These are phyloP conservation scores for Acanthamoeba healyi DNA, from an alignment of 208 protist genomes.

Conservation along the genomic window DNA sequence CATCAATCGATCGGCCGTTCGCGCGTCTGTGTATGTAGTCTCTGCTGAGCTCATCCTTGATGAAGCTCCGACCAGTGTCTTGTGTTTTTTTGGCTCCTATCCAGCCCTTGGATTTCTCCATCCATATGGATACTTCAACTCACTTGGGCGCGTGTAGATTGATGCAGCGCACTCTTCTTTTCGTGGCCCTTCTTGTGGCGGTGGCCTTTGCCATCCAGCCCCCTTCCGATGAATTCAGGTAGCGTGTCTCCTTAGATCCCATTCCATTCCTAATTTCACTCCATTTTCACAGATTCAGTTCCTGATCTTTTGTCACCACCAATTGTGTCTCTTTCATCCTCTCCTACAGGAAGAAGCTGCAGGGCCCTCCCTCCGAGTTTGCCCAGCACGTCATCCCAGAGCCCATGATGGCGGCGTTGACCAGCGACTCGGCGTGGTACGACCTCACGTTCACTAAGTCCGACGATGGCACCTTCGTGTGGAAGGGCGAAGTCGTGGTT, in stretches of 20 bases:
- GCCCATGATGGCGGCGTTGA: neutral
- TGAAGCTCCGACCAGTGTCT: too few species aligned
- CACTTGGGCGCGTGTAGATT: neutral
- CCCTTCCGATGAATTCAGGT: neutral
- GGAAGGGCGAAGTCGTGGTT: slow-evolving; percentile 3
- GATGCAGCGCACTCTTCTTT: neutral
- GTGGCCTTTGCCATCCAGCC: neutral
- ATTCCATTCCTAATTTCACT: neutral
- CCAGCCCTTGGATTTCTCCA: too few species aligned
- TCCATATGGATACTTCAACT: too few species aligned
- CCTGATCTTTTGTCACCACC: too few species aligned
- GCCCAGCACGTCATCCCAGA: neutral
- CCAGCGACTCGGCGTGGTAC: slow-evolving; percentile 35
- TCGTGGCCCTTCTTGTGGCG: neutral
- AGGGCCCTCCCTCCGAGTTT: slow-evolving; percentile 44
- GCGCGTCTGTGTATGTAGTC: too few species aligned
- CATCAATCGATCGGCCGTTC: too few species aligned
- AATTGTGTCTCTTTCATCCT: too few species aligned
- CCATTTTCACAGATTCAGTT: too few species aligned
- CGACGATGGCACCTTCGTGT: slow-evolving; percentile 9
- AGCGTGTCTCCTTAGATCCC: neutral
- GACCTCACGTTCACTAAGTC: neutral
- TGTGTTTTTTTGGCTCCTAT: too few species aligned
- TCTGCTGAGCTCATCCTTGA: too few species aligned
- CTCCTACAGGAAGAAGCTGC: slow-evolving; percentile 23